Evolutionary conservation across 768 basidiomycete genomes (phyloP).

Genomic region (Cystofilobasidium capitatum): DNA sequence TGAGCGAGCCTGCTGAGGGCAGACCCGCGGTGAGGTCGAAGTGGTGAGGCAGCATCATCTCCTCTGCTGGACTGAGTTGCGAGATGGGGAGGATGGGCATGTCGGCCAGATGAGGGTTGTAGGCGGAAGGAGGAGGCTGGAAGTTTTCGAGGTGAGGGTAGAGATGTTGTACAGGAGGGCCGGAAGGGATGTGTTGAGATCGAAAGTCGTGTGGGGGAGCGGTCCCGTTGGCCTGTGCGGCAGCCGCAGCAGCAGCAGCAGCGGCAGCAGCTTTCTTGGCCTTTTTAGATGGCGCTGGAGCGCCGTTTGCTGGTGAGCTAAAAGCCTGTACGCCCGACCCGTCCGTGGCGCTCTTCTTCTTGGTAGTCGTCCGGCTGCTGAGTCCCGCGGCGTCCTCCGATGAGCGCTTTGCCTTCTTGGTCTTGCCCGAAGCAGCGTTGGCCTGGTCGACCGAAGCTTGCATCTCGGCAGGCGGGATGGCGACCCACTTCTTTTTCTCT

Average conservation of each 20-base stretch:
- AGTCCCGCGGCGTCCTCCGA: slow-evolving; percentile 6
- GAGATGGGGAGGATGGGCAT: neutral
- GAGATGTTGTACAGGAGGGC: neutral
- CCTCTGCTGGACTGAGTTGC: neutral
- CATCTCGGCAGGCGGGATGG: slow-evolving; percentile 12
- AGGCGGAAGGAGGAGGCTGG: neutral
- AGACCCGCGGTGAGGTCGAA: slow-evolving; percentile 3
- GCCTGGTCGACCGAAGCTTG: slow-evolving; percentile 21
- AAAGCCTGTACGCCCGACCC: neutral
- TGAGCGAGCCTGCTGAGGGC: neutral
- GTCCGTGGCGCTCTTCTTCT: slow-evolving; percentile 9
- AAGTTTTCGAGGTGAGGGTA: neutral
- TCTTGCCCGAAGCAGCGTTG: slow-evolving; percentile 6
- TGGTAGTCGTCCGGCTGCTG: neutral
- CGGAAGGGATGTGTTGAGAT: neutral
- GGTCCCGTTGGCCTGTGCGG: slow-evolving; percentile 2
- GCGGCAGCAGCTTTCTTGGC: neutral
- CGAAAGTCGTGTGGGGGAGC: neutral
- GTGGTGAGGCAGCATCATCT: neutral
- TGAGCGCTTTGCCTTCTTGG: neutral
- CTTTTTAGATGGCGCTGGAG: neutral
- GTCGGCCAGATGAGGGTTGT: slow-evolving; percentile 1
- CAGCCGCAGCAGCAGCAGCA: neutral
- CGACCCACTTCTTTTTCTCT: slow-evolving; percentile 23
- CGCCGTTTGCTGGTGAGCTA: neutral